These are phyloP conservation scores for Erodium moschatum DNA, from an alignment of 441 rosid genomes.

Conservation along the genomic window DNA sequence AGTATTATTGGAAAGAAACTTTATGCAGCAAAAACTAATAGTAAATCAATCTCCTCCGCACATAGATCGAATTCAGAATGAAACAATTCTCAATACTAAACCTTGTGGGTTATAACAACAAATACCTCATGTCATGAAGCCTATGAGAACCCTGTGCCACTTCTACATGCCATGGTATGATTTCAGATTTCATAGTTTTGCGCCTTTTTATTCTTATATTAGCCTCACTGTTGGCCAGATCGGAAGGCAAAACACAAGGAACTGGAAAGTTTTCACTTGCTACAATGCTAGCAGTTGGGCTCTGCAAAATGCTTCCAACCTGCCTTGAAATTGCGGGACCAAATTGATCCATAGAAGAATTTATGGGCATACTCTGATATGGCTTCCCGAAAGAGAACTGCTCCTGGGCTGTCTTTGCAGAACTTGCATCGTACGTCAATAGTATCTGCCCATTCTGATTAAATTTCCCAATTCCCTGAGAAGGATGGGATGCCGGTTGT, in stretches of 20 bases:
- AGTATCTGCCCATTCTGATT: conserved; percentile 48
- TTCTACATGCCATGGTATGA: conserved; percentile 60
- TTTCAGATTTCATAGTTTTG: conserved; percentile 33
- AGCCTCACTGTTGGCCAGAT: conserved; percentile 22
- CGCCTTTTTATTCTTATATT: conserved; percentile 45
- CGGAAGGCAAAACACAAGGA: not conserved
- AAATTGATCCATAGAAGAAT: conserved; percentile 14
- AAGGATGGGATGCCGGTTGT: conserved; percentile 25
- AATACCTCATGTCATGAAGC: conserved; percentile 47
- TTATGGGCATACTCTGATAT: conserved; percentile 32
- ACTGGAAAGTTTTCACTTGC: too few species aligned
- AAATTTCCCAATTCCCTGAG: conserved; percentile 29
- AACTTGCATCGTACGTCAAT: conserved; percentile 32
- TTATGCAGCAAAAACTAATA: not conserved
- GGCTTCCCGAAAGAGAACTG: conserved; percentile 35
- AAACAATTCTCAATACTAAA: not conserved
- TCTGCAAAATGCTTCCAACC: too few species aligned
- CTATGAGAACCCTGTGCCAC: conserved; percentile 32
- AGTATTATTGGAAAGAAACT: not conserved
- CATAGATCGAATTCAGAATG: not conserved
- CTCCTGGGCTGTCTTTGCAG: conserved; percentile 28
- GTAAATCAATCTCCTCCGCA: not conserved
- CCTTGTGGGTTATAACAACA: conserved; percentile 13
- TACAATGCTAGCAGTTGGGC: too few species aligned
- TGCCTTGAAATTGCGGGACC: too few species aligned